Percentiles rank a stretch among this genome's conserved stretches.
Conservation (phyloP, 2,329 filamentous ascomycete species). For the Chrysoporthe cubensis region DNA sequence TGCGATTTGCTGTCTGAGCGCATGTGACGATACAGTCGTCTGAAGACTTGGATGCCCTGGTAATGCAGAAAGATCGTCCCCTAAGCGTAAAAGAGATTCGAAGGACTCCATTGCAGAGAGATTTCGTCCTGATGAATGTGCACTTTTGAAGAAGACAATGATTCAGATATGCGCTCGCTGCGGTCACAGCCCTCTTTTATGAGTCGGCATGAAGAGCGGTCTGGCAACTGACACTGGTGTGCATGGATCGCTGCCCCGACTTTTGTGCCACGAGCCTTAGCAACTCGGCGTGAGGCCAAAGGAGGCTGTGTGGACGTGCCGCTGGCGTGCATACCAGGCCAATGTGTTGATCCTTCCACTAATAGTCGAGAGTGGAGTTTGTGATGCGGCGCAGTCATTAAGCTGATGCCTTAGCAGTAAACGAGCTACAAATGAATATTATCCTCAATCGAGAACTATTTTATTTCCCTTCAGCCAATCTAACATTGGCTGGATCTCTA, state of each 20-base stretch:
- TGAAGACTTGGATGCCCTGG: conserved; percentile 6
- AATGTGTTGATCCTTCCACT: not conserved
- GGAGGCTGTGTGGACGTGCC: not conserved
- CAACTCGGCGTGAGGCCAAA: not conserved
- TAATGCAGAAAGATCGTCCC: not conserved
- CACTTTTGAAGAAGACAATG: not conserved
- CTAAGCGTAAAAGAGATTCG: conserved; percentile 9
- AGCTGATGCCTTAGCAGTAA: not conserved
- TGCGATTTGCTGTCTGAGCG: not conserved
- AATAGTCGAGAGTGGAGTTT: not conserved
- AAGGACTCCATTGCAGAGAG: not conserved
- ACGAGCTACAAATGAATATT: not conserved
- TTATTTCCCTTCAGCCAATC: no score
- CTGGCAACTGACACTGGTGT: no score
- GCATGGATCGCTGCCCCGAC: no score
- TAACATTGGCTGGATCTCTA: no score
- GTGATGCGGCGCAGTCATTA: not conserved
- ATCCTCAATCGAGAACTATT: not conserved
- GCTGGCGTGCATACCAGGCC: not conserved
- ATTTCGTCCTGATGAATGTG: not conserved
- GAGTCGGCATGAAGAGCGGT: no score
- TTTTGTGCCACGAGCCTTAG: not conserved
- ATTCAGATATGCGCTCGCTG: not conserved
- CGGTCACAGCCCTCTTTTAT: not conserved
- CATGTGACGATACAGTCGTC: not conserved